A percentile compares a stretch with the other conserved stretches of the same genome.
These are phyloP conservation scores for Fulvia fulva DNA, from an alignment of 2,329 filamentous ascomycete species.

Conservation along the genomic window DNA sequence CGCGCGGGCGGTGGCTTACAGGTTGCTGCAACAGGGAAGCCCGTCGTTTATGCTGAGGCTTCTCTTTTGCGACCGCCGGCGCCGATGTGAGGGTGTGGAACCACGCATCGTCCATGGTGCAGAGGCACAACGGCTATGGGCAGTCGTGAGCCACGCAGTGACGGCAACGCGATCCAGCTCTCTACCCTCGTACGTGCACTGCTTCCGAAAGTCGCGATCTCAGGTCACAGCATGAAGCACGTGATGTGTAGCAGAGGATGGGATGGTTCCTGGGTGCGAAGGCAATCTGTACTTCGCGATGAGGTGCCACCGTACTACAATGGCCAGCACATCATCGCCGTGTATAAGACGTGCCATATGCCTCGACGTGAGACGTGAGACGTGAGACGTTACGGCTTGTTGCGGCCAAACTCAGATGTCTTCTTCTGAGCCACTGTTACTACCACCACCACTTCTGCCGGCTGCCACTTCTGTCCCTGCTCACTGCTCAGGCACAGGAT, in stretches of 20 bases:
- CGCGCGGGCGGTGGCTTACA: constrained; percentile 40
- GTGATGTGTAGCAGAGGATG: not conserved
- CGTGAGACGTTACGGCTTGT: too few relatives aligned
- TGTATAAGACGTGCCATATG: not conserved
- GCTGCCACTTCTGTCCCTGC: too few relatives aligned
- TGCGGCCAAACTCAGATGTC: too few relatives aligned
- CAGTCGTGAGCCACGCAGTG: not conserved
- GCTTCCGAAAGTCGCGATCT: too few relatives aligned
- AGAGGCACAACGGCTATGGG: not conserved
- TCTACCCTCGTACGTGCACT: too few relatives aligned
- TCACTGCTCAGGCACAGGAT: too few relatives aligned
- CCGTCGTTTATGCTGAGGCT: constrained; percentile 59
- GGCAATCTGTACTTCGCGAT: not conserved
- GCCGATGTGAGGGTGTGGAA: constrained; percentile 62
- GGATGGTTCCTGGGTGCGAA: not conserved
- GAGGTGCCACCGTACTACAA: not conserved
- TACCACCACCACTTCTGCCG: not conserved
- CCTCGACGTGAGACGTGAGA: not conserved
- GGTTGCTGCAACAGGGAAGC: constrained; percentile 62
- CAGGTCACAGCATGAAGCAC: not conserved
- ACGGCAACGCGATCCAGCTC: not conserved
- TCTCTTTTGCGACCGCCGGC: constrained; percentile 52
- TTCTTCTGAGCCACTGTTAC: too few relatives aligned
- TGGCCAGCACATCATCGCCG: not conserved
- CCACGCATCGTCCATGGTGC: constrained; percentile 67